These are phyloP conservation scores for Eragrostis tef DNA, from an alignment of 202 grass and related monocot genomes.

Conservation along the genomic window DNA sequence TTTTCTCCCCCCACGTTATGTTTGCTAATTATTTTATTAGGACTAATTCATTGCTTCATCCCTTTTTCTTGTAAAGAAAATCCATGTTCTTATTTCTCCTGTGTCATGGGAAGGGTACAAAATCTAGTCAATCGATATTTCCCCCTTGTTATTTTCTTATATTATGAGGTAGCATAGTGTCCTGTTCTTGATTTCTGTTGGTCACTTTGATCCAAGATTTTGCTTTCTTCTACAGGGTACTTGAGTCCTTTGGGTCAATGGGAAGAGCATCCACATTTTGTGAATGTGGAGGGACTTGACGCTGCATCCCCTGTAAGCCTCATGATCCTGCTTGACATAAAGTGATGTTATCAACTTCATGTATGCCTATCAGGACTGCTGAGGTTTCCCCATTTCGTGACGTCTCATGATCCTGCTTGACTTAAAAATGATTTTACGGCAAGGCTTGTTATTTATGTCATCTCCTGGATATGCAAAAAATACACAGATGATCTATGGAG, in stretches of 20 bases:
- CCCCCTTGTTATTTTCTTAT: background rate
- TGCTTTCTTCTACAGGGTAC: conserved; percentile 50
- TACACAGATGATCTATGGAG: conserved; percentile 72
- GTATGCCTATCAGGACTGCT: background rate
- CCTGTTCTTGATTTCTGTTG: too few species aligned
- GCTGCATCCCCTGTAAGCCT: conserved; percentile 51
- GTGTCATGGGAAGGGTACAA: too few species aligned
- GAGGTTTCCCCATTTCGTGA: background rate
- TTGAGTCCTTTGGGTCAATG: conserved; percentile 54
- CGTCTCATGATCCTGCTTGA: background rate
- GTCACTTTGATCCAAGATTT: background rate
- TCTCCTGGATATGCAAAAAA: conserved; percentile 58
- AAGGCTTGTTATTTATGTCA: conserved; percentile 48
- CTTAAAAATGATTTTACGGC: conserved; percentile 51
- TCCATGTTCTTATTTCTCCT: too few species aligned
- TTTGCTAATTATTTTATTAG: too few species aligned
- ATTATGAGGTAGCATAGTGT: too few species aligned
- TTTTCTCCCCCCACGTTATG: too few species aligned
- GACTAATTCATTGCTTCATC: too few species aligned
- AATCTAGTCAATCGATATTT: too few species aligned
- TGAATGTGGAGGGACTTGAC: conserved; percentile 62
- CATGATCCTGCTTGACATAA: too few species aligned
- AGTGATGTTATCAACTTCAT: too few species aligned
- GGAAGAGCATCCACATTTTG: conserved; percentile 64
- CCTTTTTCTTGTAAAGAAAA: too few species aligned